Base-by-base conservation (phyloP, 129 eudicot species). In the Scalesia atractyloides region DNA sequence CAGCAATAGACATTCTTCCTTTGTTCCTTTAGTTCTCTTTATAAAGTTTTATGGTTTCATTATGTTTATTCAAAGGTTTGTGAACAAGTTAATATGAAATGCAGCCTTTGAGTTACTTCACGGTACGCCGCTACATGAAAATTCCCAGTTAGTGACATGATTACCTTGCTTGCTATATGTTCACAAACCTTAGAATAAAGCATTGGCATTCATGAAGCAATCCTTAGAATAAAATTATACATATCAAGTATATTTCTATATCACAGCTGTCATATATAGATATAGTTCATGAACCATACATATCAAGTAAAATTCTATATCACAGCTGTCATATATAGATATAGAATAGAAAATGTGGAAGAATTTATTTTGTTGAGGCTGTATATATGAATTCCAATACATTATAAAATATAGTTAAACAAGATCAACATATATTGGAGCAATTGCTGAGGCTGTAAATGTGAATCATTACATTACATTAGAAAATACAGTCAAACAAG, bases 391-490 rank as follows among this genome's bases (percentile, higher is more conserved):
- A 30, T 30, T 30, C 34, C 4, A 3, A 30, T 30, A 30, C 4
- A 30, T 30, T 30, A 41, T 7, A 41, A 41, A 41, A 0, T 30
- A 30, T 41, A 41, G 46, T 41, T 6, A 41, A 41, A 41, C 46
- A 41, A 41, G 46, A 41, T 41, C 11, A 41, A 9, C 46, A 41
- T 41, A 41, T 7, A 7, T 41, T 41, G 46, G 46, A 41, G 12
- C 46, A 41, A 22, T n/a, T 64, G 54, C 44, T 64, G 52, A 64
- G 72, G 44, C 18, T 19, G 56, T 64, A 65, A 65, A 19, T 37
- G 58, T 60, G 6, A 16, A 37, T 34, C 11, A 15, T 13, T 47
- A 24, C 22, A 0, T 69, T 51, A 51, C 7, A 9, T 69, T 8
- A 34, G 48, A 33, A 63, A 60, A 26, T 60, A 30, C 2, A 30